Percentiles rank a stretch among this genome's conserved stretches.
Conservation (phyloP, 192 early-diverging fungal genomes). For the Gamsiella multidivaricata region DNA sequence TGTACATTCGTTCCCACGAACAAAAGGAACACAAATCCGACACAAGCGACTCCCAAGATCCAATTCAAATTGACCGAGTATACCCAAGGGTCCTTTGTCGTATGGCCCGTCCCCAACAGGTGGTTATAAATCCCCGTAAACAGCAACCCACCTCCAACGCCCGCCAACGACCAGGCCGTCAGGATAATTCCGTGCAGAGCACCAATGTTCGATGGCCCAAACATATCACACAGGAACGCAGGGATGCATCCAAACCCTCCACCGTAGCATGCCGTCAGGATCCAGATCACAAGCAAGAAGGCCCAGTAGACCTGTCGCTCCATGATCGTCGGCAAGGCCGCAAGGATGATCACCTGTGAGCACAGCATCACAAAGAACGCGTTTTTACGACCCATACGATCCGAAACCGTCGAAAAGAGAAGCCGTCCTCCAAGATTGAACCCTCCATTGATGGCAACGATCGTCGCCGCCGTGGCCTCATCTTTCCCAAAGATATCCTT, state of each 20-base stretch:
- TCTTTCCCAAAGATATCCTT: constrained; percentile 65
- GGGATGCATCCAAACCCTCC: constrained; percentile 83
- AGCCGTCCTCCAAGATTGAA: constrained; percentile 71
- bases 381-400: constrained; percentile 71
- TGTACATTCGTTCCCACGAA: constrained; percentile 71
- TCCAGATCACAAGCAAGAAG: constrained; percentile 70
- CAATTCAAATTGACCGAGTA: constrained; percentile 76
- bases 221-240: constrained; percentile 81
- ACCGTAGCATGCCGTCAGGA: constrained; percentile 77
- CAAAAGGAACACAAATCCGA: constrained; percentile 67
- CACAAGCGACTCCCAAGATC: constrained; percentile 70
- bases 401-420: constrained; percentile 67
- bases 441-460: constrained; percentile 70
- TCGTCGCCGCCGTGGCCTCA: constrained; percentile 31
- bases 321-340: constrained; percentile 67
- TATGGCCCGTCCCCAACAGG: constrained; percentile 55
- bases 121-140: constrained; percentile 72
- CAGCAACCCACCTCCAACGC: constrained; percentile 77
- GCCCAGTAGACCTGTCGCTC: constrained; percentile 64
- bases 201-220: constrained; percentile 82
- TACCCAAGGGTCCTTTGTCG: constrained; percentile 61
- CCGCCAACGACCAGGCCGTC: constrained; percentile 80
- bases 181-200: constrained; percentile 81
- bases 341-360: constrained; percentile 70
- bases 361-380: constrained; percentile 72